These are phyloP conservation scores for Aspergillus ochraceoroseus DNA, from an alignment of 2,329 filamentous ascomycete genomes.

Conservation along the genomic window DNA sequence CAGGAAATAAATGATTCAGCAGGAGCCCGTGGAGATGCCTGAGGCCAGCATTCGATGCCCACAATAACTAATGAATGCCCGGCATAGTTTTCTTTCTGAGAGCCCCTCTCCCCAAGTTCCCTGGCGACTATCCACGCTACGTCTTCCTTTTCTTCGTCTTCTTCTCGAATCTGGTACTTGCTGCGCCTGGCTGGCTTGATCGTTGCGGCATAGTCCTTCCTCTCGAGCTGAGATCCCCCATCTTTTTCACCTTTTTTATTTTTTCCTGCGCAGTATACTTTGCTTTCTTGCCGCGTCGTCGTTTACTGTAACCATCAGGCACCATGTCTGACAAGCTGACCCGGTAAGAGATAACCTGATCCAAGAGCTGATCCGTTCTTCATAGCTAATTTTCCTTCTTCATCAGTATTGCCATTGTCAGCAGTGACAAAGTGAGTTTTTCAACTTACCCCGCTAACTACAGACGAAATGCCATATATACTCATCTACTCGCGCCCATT, in stretches of 20 bases:
- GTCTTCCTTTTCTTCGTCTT: constrained; percentile 11
- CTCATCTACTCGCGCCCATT: constrained; percentile 25
- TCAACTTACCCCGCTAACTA: constrained; percentile 29
- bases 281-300: constrained; percentile 2
- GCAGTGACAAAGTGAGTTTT: constrained; percentile 87
- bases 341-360: constrained; percentile 58
- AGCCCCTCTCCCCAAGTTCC: constrained; percentile 24
- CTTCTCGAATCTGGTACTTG: constrained; percentile 15
- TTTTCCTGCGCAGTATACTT: constrained; percentile 11
- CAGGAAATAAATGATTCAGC: constrained; percentile 24
- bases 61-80: constrained; percentile 25
- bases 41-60: constrained; percentile 21
- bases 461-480: constrained; percentile 3
- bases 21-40: constrained; percentile 15
- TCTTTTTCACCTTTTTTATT: constrained; percentile 14
- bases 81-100: constrained; percentile 24
- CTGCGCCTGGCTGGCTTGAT: constrained; percentile 19
- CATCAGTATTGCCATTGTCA: constrained; percentile 93
- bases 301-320: constrained; percentile 25
- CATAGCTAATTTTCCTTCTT: constrained; percentile 19
- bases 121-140: constrained; percentile 19
- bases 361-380: neutral
- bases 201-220: constrained; percentile 16
- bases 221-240: constrained; percentile 7
- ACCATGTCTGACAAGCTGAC: constrained; percentile 91